A percentile compares a stretch with the other conserved stretches of the same genome.
Evolutionary conservation across 805 yeast genomes (phyloP).

Genomic region (Candida ipomoeae): DNA sequence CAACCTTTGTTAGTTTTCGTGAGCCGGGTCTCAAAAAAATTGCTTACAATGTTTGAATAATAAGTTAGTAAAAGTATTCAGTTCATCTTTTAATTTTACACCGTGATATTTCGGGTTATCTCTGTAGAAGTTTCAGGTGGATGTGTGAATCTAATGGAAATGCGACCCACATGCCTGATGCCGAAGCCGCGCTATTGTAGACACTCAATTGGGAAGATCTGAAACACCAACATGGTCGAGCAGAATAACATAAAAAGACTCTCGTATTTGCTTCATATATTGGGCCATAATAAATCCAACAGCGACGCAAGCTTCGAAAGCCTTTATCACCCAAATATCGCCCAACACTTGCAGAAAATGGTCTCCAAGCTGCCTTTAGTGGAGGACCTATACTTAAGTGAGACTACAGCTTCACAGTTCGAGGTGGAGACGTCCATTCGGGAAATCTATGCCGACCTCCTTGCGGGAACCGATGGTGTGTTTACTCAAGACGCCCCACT

Average conservation of each 20-base stretch:
- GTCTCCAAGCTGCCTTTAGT: slow-evolving; percentile 10
- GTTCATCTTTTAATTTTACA: neutral
- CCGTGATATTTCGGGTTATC: neutral
- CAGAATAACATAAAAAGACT: slow-evolving; percentile 8
- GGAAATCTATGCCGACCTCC: slow-evolving; percentile 25
- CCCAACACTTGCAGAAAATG: slow-evolving; percentile 9
- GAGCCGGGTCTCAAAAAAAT: neutral
- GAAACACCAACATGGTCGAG: slow-evolving; percentile 3
- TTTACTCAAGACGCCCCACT: slow-evolving; percentile 11
- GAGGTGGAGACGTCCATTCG: slow-evolving; percentile 27
- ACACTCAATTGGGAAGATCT: neutral
- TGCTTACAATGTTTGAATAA: neutral
- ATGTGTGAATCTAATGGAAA: neutral
- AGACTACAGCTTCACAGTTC: slow-evolving; percentile 36
- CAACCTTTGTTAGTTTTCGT: slow-evolving; percentile 7
- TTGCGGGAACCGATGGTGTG: slow-evolving; percentile 9
- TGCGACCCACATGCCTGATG: neutral
- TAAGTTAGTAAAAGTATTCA: neutral
- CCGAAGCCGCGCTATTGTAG: slow-evolving; percentile 1
- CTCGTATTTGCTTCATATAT: slow-evolving; percentile 10
- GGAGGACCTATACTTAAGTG: slow-evolving; percentile 24
- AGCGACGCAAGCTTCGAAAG: slow-evolving; percentile 16
- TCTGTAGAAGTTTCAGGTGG: neutral
- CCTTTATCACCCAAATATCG: slow-evolving; percentile 10
- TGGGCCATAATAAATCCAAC: slow-evolving; percentile 3